phyloP scores from a whole-genome alignment of 225 moss, liverwort and hornwort species.

The Physcomitrium patens region DNA sequence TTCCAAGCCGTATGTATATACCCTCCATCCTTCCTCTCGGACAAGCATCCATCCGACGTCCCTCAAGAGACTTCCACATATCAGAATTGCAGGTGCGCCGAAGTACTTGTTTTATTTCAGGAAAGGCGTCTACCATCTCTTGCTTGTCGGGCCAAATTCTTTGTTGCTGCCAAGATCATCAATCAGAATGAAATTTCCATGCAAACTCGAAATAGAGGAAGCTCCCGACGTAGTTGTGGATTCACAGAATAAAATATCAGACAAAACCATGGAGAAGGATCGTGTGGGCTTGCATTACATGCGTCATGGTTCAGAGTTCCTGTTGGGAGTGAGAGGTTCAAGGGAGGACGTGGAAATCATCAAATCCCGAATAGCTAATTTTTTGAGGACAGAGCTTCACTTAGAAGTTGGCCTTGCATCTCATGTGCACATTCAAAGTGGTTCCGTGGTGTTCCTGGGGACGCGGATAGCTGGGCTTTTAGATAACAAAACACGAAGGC shows the following conservation, averaged over 20 bases:
- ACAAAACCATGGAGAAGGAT: constrained; percentile 1
- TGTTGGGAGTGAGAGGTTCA: constrained; percentile 52
- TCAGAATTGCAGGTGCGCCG: constrained; percentile 30
- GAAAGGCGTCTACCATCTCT: constrained; percentile 42
- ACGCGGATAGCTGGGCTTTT: constrained; percentile 52
- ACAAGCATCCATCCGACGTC: constrained; percentile 29
- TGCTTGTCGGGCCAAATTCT: constrained; percentile 43
- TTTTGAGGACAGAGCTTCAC: constrained; percentile 55
- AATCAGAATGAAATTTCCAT: constrained; percentile 32
- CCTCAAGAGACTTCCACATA: constrained; percentile 31
- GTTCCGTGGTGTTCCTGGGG: constrained; percentile 57
- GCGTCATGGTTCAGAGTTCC: constrained; percentile 62
- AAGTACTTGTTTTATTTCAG: constrained; percentile 46
- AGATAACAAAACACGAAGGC: constrained; percentile 41
- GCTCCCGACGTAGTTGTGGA: not conserved
- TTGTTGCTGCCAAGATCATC: constrained; percentile 37
- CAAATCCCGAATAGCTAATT: constrained; percentile 48
- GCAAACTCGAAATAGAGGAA: constrained; percentile 4
- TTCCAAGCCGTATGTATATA: constrained; percentile 35
- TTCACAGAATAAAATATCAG: not conserved
- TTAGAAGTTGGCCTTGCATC: constrained; percentile 49
- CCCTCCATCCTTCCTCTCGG: constrained; percentile 45
- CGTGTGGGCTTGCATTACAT: constrained; percentile 45
- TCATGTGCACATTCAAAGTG: constrained; percentile 60
- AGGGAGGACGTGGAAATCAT: constrained; percentile 46